A percentile compares a stretch with the other conserved stretches of the same genome.
Conservation (phyloP, 352 stramenopile genomes). For the Phytophthora megakarya region DNA sequence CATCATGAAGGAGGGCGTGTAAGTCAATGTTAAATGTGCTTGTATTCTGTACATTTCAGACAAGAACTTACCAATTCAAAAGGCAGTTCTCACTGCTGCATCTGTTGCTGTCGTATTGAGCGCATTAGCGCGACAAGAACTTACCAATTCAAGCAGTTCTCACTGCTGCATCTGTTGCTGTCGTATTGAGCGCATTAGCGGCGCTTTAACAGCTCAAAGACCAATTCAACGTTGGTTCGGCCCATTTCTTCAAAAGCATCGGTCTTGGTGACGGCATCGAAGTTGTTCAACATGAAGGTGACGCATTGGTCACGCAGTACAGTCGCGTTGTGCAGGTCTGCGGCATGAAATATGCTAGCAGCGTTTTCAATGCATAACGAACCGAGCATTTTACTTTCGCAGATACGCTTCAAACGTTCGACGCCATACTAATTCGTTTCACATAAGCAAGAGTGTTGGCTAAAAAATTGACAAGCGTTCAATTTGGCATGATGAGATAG, state of each 20-base stretch:
- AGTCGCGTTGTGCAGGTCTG: slow-evolving; percentile 94
- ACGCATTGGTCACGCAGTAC: slow-evolving; percentile 95
- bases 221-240: slow-evolving; percentile 97
- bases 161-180: background rate
- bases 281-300: slow-evolving; percentile 97
- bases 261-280: slow-evolving; percentile 97
- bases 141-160: no score
- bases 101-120: background rate
- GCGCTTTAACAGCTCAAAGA: slow-evolving; percentile 96
- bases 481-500: background rate
- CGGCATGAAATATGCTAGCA: slow-evolving; percentile 95
- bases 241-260: slow-evolving; percentile 98
- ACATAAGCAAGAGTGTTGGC: slow-evolving; percentile 15
- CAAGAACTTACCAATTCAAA: slow-evolving; percentile 22
- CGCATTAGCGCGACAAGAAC: slow-evolving; percentile 54
- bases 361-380: slow-evolving; percentile 96
- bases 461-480: background rate
- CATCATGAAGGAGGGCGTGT: background rate
- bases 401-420: slow-evolving; percentile 91
- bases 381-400: slow-evolving; percentile 95
- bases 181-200: slow-evolving; percentile 37
- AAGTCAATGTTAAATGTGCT: slow-evolving; percentile 5
- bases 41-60: slow-evolving; percentile 23
- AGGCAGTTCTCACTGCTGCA: background rate
- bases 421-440: slow-evolving; percentile 80